Evolutionary conservation across 257 asterid genomes (phyloP).

Genomic region (Nicotiana undulata): DNA sequence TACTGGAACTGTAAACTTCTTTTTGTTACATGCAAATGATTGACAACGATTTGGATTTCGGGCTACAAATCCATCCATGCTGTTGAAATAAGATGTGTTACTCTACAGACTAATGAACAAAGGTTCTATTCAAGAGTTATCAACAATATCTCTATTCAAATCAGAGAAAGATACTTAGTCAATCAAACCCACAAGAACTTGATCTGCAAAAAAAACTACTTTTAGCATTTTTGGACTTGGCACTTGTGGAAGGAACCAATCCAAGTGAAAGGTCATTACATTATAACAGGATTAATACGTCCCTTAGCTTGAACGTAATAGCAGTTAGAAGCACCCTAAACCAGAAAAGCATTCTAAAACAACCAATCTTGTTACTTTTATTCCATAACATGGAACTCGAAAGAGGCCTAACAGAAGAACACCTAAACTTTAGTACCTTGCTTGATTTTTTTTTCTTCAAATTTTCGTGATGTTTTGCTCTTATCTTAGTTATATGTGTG

Average conservation of each 20-base stretch:
- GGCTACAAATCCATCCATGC: neutral
- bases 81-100: neutral
- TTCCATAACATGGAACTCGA: neutral
- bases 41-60: neutral
- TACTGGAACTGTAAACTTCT: constrained; percentile 8
- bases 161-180: neutral
- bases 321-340: neutral
- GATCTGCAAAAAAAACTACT: neutral
- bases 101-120: neutral
- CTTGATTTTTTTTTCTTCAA: neutral
- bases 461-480: neutral
- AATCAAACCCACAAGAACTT: neutral
- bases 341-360: neutral
- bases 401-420: neutral
- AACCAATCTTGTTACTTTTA: neutral
- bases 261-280: neutral
- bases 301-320: neutral
- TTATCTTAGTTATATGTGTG: neutral
- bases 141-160: neutral
- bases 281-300: neutral
- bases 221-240: neutral
- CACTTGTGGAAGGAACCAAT: neutral
- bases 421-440: neutral
- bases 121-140: neutral
- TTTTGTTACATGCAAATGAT: constrained; percentile 4